Base-by-base conservation (phyloP, 495 filamentous ascomycete species). In the Bathelium albidoporum region DNA sequence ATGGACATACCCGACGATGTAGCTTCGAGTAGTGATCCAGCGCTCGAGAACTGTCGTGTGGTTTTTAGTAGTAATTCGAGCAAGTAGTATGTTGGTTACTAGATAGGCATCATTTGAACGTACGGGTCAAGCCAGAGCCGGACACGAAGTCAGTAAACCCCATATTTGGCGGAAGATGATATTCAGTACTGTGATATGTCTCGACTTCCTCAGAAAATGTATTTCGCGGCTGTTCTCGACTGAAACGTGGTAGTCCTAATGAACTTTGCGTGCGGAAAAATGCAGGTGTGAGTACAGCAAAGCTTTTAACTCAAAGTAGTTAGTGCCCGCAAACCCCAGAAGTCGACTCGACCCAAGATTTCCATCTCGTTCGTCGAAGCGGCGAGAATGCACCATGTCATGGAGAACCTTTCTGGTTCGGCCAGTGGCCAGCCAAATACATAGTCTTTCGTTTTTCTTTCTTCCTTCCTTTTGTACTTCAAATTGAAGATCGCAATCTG, bases 61-160 rank as follows among this genome's bases (percentile, higher is more conserved):
- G 20, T 7, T 72, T 66, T 75, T 66, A 76, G 64, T 71, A 73
- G 77, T 70, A 77, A 69, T 72, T 59, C 32, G 7, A 28, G 7
- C 9, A 20, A 45, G n/a, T 7, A 36, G 20, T 22, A 16, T 65
- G 29, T 28, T 11, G 44, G 61, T 73, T 20, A 69, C 66, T 55
- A 58, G 14, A 24, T 31, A 32, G 49, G 20, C 58, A 67, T 65
- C 69, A 63, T 60, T 45, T 64, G 53, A 26, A 66, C 89, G 73
- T 86, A 96, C 91, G 75, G 74, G 89, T 83, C 63, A 94, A 82
- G 74, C 94, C 92, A 80, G 89, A 82, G 70, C 94, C 92, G 73
- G 87, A 85, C 75, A 88, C 77, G 69, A 98, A 85, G 80, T 98
- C 92, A 68, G 87, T 86, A 85, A 97, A 97, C 79, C 94, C 94